Percentiles rank a stretch among this genome's conserved stretches.
These are phyloP conservation scores for Gossypium sturtianum DNA, from an alignment of 345 rosid genomes.

Conservation along the genomic window DNA sequence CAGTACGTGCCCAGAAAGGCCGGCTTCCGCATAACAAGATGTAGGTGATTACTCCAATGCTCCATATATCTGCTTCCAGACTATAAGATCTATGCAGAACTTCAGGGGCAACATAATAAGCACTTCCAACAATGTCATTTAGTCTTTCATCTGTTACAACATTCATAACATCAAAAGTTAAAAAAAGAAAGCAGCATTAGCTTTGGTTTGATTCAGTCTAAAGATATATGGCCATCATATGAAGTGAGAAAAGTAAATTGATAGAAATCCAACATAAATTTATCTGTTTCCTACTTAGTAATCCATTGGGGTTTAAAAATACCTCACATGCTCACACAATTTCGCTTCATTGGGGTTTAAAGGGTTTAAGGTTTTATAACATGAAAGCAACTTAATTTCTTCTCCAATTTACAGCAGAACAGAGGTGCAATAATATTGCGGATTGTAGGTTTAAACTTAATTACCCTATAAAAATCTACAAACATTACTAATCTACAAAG, in stretches of 20 bases:
- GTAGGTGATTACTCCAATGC: conserved; percentile 75
- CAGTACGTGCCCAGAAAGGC: conserved; percentile 86
- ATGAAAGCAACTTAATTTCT: neutral
- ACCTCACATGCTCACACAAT: neutral
- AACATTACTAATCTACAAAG: neutral
- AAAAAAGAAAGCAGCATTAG: neutral
- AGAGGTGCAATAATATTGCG: neutral
- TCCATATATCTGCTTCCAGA: conserved; percentile 82
- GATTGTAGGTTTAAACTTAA: neutral
- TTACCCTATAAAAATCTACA: neutral
- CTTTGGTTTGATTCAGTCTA: neutral
- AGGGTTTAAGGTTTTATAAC: neutral
- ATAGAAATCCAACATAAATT: neutral
- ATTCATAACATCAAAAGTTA: neutral
- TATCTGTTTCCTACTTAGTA: neutral
- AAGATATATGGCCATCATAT: neutral
- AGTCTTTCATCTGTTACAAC: conserved; percentile 59
- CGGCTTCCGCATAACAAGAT: conserved; percentile 83
- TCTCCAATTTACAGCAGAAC: neutral
- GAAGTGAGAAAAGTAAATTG: neutral
- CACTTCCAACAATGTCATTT: conserved; percentile 84
- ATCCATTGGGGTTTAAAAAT: neutral
- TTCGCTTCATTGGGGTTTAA: neutral
- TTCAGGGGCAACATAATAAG: conserved; percentile 86
- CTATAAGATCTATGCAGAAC: conserved; percentile 83